These are phyloP conservation scores for Sambucus nigra DNA, from an alignment of 129 eudicot genomes.

Conservation along the genomic window DNA sequence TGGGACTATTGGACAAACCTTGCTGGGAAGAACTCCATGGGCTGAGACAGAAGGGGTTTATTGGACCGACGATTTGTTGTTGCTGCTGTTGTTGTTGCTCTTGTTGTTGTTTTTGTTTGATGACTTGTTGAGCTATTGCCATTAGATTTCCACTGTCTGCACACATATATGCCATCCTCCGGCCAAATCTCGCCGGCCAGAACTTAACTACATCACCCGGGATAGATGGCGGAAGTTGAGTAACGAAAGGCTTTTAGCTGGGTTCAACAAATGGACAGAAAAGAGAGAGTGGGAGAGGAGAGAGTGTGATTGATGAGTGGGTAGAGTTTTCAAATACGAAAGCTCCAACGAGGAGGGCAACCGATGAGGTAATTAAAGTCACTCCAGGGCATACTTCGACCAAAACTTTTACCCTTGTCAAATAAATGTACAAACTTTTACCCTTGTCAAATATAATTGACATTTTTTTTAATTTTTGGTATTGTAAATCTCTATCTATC, in stretches of 20 bases:
- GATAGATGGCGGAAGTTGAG: neutral
- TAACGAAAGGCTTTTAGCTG: no score
- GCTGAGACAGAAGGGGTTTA: constrained; percentile 37
- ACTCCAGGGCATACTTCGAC: no score
- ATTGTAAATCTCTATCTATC: no score
- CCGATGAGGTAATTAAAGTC: no score
- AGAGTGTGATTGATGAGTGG: neutral
- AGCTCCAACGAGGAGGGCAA: neutral
- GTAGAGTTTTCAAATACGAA: no score
- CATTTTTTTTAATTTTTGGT: no score
- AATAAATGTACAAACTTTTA: no score
- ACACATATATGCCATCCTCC: constrained; percentile 90
- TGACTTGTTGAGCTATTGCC: constrained; percentile 99
- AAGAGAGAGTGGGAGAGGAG: neutral
- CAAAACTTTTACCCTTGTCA: no score
- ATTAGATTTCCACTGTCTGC: constrained; percentile 96
- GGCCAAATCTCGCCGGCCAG: constrained; percentile 30
- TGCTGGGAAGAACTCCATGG: constrained; percentile 40
- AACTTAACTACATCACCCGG: constrained; percentile 29
- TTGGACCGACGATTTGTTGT: constrained; percentile 33
- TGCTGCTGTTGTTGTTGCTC: constrained; percentile 47
- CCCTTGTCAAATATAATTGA: no score
- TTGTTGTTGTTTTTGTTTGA: constrained; percentile 88
- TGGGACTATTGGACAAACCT: constrained; percentile 28
- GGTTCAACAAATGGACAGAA: no score